Evolutionary conservation across 2,329 filamentous ascomycete genomes (phyloP).

Genomic region (Cyphellophora attinorum): DNA sequence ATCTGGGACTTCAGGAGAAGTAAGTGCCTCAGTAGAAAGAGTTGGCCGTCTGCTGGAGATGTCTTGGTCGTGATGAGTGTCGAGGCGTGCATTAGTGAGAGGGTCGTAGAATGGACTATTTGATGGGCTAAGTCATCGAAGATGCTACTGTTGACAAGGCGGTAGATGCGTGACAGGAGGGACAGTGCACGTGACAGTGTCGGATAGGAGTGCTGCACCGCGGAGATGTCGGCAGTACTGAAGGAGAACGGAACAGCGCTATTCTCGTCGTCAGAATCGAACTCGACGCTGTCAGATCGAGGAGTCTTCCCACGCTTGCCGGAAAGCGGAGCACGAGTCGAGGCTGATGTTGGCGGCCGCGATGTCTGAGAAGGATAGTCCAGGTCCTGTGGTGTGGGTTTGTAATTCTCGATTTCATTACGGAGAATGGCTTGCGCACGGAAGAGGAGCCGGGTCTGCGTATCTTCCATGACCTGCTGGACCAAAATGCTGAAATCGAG

Average conservation of each 20-base stretch:
- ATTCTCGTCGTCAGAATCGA: slow-evolving; percentile 31
- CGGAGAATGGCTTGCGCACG: slow-evolving; percentile 53
- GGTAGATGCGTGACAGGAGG: slow-evolving; percentile 60
- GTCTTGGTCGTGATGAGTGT: slow-evolving; percentile 47
- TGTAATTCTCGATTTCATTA: slow-evolving; percentile 58
- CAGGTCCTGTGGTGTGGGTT: slow-evolving; percentile 54
- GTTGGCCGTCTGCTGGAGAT: slow-evolving; percentile 61
- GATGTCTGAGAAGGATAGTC: slow-evolving; percentile 50
- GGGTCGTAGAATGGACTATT: slow-evolving; percentile 83
- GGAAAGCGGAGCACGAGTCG: slow-evolving; percentile 24
- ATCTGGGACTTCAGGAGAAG: slow-evolving; percentile 94
- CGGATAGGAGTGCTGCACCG: slow-evolving; percentile 38
- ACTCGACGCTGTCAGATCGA: slow-evolving; percentile 38
- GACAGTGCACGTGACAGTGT: slow-evolving; percentile 59
- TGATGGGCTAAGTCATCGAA: slow-evolving; percentile 66
- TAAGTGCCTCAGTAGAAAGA: slow-evolving; percentile 92
- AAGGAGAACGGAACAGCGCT: slow-evolving; percentile 4
- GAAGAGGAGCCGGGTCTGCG: slow-evolving; percentile 58
- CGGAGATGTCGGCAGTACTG: slow-evolving; percentile 10
- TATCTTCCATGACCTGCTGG: slow-evolving; percentile 57
- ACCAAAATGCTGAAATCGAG: slow-evolving; percentile 55
- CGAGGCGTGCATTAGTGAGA: slow-evolving; percentile 70
- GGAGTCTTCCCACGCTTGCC: slow-evolving; percentile 21
- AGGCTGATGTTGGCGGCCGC: slow-evolving; percentile 24
- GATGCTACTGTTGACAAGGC: slow-evolving; percentile 58